These are phyloP conservation scores for Calonectria henricotiae DNA, from an alignment of 2,329 filamentous ascomycete genomes.

Conservation along the genomic window DNA sequence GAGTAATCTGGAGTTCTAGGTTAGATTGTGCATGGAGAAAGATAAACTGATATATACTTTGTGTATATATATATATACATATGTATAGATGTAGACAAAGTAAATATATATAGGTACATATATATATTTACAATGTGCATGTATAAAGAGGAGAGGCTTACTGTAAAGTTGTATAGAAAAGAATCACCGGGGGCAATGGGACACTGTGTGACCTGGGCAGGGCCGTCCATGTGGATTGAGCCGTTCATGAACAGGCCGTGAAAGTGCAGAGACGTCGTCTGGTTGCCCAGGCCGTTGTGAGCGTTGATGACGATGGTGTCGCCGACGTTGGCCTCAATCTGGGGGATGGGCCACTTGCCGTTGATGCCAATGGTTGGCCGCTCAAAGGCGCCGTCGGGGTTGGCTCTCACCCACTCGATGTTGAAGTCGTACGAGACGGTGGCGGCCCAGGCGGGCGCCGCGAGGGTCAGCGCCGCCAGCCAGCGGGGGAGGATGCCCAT, in stretches of 20 bases:
- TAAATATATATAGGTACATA: background rate
- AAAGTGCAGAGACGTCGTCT: constrained; percentile 77
- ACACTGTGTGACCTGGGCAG: constrained; percentile 78
- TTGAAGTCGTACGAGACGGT: constrained; percentile 77
- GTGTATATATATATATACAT: background rate
- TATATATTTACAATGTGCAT: background rate
- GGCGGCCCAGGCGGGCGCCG: constrained; percentile 53
- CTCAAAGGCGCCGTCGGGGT: constrained; percentile 78
- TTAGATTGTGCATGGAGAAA: fast-evolving
- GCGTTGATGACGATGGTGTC: constrained; percentile 75
- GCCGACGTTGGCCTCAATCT: constrained; percentile 75
- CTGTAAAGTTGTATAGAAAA: constrained; percentile 81
- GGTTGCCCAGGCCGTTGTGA: constrained; percentile 74
- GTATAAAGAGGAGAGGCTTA: constrained; percentile 54
- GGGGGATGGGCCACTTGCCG: constrained; percentile 81
- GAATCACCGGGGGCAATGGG: constrained; percentile 75
- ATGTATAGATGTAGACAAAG: background rate
- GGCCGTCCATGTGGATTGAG: constrained; percentile 81
- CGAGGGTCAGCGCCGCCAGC: constrained; percentile 20
- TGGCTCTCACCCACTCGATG: constrained; percentile 79
- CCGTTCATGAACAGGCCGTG: constrained; percentile 82
- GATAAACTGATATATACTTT: background rate
- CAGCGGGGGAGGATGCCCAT: constrained; percentile 26
- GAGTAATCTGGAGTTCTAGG: constrained; percentile 64
- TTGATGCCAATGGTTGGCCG: constrained; percentile 85